These are phyloP conservation scores for Galerina sulciceps DNA, from an alignment of 768 basidiomycete species.

Conservation along the genomic window DNA sequence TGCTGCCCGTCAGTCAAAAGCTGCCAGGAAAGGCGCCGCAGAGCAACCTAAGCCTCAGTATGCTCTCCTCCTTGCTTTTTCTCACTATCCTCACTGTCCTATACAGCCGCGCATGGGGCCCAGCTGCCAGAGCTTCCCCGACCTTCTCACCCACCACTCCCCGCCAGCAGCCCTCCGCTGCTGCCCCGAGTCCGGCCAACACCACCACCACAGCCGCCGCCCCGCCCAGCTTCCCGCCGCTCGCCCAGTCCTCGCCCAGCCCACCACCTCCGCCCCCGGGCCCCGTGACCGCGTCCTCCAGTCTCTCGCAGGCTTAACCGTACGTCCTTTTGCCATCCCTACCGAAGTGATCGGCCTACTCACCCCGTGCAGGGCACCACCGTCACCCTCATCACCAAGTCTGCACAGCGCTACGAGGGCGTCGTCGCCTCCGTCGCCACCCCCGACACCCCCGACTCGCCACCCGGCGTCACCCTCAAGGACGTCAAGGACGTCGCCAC, in stretches of 20 bases:
- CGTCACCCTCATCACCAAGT: slow-evolving; percentile 76
- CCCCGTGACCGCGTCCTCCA: slow-evolving; percentile 66
- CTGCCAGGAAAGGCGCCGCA: slow-evolving; percentile 62
- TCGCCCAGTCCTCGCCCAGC: slow-evolving; percentile 41
- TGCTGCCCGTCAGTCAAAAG: slow-evolving; percentile 66
- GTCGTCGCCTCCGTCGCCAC: slow-evolving; percentile 60
- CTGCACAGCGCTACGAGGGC: slow-evolving; percentile 75
- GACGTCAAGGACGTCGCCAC: slow-evolving; percentile 76
- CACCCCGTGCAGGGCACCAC: slow-evolving; percentile 65
- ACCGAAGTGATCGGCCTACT: slow-evolving; percentile 3
- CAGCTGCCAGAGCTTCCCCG: slow-evolving; percentile 68
- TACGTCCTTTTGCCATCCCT: slow-evolving; percentile 38
- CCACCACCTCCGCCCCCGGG: slow-evolving; percentile 17
- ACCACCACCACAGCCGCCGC: slow-evolving; percentile 13
- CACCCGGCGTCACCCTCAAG: slow-evolving; percentile 75
- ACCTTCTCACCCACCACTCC: slow-evolving; percentile 65
- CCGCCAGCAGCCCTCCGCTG: slow-evolving; percentile 29
- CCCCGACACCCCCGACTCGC: slow-evolving; percentile 68
- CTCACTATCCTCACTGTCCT: slow-evolving; percentile 33
- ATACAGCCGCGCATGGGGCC: slow-evolving; percentile 59
- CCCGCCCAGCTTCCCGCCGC: slow-evolving; percentile 16
- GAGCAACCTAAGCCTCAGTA: slow-evolving; percentile 62
- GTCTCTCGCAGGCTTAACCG: slow-evolving; percentile 71
- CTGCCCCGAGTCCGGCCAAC: slow-evolving; percentile 7
- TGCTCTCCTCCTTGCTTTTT: slow-evolving; percentile 18